Conservation (phyloP, 148 eudicot species). For the Chenopodium album region DNA sequence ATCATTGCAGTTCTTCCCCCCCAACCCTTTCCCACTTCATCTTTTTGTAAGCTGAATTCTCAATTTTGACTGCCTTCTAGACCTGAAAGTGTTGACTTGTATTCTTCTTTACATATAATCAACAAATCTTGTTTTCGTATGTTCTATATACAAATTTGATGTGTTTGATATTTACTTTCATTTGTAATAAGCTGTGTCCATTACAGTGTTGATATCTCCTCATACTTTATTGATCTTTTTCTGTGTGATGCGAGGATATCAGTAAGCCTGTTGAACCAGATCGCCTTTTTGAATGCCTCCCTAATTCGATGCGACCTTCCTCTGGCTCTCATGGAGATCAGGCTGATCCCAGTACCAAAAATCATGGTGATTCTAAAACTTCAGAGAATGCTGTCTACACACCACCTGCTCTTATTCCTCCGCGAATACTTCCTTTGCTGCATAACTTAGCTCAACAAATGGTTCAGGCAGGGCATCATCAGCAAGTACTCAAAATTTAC, state of each 20-base stretch:
- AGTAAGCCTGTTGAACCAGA: conserved; percentile 98
- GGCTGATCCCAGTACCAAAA: conserved; percentile 53
- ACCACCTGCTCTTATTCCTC: conserved; percentile 87
- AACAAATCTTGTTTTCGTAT: neutral
- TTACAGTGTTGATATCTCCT: neutral
- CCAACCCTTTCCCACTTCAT: neutral
- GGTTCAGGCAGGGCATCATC: conserved; percentile 88
- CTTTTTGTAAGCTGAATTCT: neutral
- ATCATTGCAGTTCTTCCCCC: neutral
- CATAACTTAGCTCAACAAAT: conserved; percentile 91
- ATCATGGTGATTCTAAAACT: conserved; percentile 48
- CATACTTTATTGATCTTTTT: conserved; percentile 16
- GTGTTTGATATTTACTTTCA: neutral
- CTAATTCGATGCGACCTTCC: conserved; percentile 85
- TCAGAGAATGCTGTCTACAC: conserved; percentile 81
- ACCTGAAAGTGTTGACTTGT: neutral
- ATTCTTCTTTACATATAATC: neutral
- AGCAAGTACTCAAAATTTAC: conserved; percentile 82
- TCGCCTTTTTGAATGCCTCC: conserved; percentile 90
- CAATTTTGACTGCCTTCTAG: neutral
- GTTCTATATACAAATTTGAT: neutral
- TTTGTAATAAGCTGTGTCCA: neutral
- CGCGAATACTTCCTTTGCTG: conserved; percentile 82
- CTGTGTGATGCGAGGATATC: conserved; percentile 24
- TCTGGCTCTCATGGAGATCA: conserved; percentile 67